Conservation (phyloP, 2,329 filamentous ascomycete species). For the Aspergillus terreus region DNA sequence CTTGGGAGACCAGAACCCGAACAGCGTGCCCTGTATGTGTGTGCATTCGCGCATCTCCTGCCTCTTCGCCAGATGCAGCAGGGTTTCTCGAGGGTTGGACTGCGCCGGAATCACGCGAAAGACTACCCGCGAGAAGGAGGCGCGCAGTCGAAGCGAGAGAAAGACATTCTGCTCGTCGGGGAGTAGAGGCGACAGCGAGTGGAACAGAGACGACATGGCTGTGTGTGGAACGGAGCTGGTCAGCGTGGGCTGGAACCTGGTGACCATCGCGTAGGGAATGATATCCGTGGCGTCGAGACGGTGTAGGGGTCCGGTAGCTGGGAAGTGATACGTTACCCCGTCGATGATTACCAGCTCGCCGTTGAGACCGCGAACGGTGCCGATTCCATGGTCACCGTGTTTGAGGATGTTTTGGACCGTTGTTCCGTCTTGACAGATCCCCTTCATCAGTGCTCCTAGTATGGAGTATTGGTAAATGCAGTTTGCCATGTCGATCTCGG, state of each 20-base stretch:
- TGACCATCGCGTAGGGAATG: constrained; percentile 38
- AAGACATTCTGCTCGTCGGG: constrained; percentile 7
- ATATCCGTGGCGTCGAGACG: constrained; percentile 29
- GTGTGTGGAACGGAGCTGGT: constrained; percentile 6
- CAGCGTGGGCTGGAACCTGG: constrained; percentile 25
- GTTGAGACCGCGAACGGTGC: constrained; percentile 42
- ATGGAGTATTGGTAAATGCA: constrained; percentile 43
- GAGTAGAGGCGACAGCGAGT: constrained; percentile 7
- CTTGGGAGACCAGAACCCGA: constrained; percentile 38
- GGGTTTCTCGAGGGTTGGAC: neutral
- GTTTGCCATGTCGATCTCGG: neutral
- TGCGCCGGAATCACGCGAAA: constrained; percentile 4
- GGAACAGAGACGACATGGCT: neutral
- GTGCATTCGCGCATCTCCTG: neutral
- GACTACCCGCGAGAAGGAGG: neutral
- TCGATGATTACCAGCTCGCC: constrained; percentile 44
- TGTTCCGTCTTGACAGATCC: constrained; percentile 38
- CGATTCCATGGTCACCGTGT: constrained; percentile 44
- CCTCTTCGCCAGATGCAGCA: neutral
- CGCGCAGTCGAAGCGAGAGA: constrained; percentile 6
- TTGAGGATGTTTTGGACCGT: constrained; percentile 30
- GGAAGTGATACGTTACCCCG: constrained; percentile 40
- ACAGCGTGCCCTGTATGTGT: neutral
- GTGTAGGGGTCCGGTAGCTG: constrained; percentile 27
- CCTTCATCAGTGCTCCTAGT: constrained; percentile 44